Evolutionary conservation across 805 yeast species (phyloP).

Genomic region (Candida xiaguanensis): DNA sequence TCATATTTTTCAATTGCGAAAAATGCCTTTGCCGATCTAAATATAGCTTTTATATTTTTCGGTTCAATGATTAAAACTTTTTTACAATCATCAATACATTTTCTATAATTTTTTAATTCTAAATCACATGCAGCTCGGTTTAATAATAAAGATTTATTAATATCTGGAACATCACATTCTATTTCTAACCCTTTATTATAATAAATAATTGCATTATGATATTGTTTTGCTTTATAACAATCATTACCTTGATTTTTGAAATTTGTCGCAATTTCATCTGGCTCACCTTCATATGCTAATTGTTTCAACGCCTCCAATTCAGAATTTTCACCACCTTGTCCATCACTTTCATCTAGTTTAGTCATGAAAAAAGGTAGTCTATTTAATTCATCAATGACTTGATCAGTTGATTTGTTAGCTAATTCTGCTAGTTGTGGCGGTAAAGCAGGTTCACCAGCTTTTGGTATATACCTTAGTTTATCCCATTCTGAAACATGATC

Average conservation of each 20-base stretch:
- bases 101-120: conserved; percentile 78
- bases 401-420: conserved; percentile 64
- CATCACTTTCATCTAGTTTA: conserved; percentile 70
- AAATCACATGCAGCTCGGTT: conserved; percentile 93
- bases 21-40: conserved; percentile 80
- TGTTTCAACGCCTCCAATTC: conserved; percentile 87
- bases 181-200: conserved; percentile 80
- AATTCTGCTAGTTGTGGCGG: conserved; percentile 79
- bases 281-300: conserved; percentile 92
- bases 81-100: conserved; percentile 83
- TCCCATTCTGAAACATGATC: conserved; percentile 40
- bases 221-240: conserved; percentile 67
- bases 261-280: conserved; percentile 83
- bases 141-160: conserved; percentile 61
- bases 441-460: conserved; percentile 62
- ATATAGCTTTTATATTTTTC: conserved; percentile 77
- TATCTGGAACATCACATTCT: conserved; percentile 50
- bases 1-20: conserved; percentile 60
- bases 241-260: conserved; percentile 95
- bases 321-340: conserved; percentile 68
- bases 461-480: conserved; percentile 35
- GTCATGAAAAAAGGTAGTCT: conserved; percentile 94
- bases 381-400: conserved; percentile 73
- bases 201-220: conserved; percentile 68
- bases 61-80: conserved; percentile 64